These are phyloP conservation scores for Solanum chacoense DNA, from an alignment of 305 asterid genomes.

Conservation along the genomic window DNA sequence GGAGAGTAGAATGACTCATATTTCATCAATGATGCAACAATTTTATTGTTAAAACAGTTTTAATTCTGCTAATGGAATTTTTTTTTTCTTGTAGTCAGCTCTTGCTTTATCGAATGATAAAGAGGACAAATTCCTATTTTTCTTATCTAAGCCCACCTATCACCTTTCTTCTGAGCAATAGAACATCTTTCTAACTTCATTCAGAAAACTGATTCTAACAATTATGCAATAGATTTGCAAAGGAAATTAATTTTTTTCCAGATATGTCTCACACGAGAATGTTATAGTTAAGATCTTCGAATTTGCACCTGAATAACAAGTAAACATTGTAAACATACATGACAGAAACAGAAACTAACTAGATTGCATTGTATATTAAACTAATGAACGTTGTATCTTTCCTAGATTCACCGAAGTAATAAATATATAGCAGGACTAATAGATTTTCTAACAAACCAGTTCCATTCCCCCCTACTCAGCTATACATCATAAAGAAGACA, in stretches of 20 bases:
- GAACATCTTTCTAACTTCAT: background rate
- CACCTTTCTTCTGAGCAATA: background rate
- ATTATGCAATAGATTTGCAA: background rate
- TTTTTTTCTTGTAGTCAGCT: background rate
- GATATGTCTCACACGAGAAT: background rate
- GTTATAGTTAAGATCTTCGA: background rate
- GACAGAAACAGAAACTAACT: background rate
- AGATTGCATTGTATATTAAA: background rate
- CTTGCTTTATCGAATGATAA: background rate
- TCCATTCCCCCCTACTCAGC: background rate
- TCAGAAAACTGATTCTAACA: background rate
- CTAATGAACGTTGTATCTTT: background rate
- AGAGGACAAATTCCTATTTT: background rate
- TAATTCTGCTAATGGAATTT: background rate
- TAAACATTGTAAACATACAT: background rate
- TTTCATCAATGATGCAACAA: background rate
- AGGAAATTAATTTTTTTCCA: background rate
- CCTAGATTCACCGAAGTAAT: background rate
- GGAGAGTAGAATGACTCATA: background rate
- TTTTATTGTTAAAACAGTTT: background rate
- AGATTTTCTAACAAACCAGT: background rate
- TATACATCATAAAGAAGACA: background rate
- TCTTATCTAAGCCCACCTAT: background rate
- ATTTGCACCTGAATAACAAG: background rate
- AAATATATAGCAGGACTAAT: background rate